phyloP scores from a whole-genome alignment of 1,284 basidiomycete genomes.

The Papiliotrema flavescens region DNA sequence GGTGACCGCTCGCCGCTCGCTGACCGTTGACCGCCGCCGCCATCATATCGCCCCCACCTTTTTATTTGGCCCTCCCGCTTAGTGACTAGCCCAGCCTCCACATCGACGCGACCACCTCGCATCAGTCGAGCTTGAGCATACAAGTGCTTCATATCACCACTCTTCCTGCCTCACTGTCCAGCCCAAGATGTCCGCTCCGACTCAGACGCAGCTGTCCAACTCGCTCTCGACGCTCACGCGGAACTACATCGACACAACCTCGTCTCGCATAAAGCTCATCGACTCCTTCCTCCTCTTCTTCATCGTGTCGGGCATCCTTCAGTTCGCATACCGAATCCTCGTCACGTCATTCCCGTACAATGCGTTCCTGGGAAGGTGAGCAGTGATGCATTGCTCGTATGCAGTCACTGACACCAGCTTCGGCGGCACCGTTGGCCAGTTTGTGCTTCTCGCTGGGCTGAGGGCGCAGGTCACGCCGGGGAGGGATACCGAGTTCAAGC shows the following conservation, averaged over 20 bases:
- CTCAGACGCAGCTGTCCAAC: conserved; percentile 21
- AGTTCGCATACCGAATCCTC: conserved; percentile 87
- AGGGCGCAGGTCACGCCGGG: conserved; percentile 84
- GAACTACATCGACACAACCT: conserved; percentile 73
- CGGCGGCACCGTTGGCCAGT: conserved; percentile 89
- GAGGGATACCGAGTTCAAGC: conserved; percentile 64
- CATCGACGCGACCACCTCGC: too few relatives aligned
- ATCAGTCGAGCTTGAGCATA: too few relatives aligned
- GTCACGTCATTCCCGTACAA: conserved; percentile 96
- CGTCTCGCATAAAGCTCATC: conserved; percentile 84
- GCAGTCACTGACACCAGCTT: conserved; percentile 61
- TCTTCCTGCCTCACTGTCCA: background rate
- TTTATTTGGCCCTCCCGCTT: too few relatives aligned
- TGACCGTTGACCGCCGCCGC: too few relatives aligned
- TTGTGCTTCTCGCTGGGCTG: conserved; percentile 88
- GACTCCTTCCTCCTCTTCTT: conserved; percentile 91
- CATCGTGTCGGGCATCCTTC: conserved; percentile 81
- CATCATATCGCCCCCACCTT: too few relatives aligned
- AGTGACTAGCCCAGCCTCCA: too few relatives aligned
- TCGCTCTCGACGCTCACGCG: conserved; percentile 64
- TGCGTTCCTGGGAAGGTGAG: conserved; percentile 91
- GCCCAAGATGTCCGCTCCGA: background rate
- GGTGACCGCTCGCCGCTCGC: too few relatives aligned
- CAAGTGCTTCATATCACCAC: background rate
- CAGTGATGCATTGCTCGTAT: conserved; percentile 7